Evolutionary conservation across 257 asterid species (phyloP).

Genomic region (Nicotiana benthamiana): DNA sequence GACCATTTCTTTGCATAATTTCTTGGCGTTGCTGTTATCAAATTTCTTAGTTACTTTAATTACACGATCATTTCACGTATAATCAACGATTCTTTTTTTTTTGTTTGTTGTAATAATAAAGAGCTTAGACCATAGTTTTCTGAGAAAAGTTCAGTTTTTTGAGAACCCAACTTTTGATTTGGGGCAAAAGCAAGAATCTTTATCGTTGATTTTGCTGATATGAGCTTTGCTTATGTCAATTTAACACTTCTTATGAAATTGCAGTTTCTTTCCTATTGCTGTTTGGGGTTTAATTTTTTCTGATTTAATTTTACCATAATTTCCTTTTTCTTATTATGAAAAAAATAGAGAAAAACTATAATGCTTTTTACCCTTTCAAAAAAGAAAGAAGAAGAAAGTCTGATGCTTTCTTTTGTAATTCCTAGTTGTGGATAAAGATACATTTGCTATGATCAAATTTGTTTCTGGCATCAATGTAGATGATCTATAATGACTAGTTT

Average conservation of each 20-base stretch:
- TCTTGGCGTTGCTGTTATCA: background rate
- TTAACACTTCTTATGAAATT: background rate
- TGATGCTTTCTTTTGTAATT: conserved; percentile 3
- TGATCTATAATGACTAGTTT: background rate
- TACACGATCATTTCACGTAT: background rate
- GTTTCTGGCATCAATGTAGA: background rate
- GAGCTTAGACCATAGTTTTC: background rate
- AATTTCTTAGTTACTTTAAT: background rate
- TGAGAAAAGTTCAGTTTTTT: background rate
- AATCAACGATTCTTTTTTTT: background rate
- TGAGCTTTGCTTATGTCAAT: background rate
- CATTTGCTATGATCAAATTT: background rate
- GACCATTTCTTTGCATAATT: background rate
- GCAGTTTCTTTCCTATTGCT: background rate
- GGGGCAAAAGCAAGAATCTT: background rate
- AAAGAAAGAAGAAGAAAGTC: background rate
- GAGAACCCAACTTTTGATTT: background rate
- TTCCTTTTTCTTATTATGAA: conserved; percentile 5
- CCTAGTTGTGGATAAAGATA: background rate
- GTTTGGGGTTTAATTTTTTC: background rate
- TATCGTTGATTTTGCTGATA: background rate
- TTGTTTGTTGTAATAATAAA: background rate
- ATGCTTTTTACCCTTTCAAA: background rate
- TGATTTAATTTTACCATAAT: background rate
- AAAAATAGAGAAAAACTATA: background rate